Evolutionary conservation across 1,284 basidiomycete genomes (phyloP).

Genomic region (Cryptococcus sp.): DNA sequence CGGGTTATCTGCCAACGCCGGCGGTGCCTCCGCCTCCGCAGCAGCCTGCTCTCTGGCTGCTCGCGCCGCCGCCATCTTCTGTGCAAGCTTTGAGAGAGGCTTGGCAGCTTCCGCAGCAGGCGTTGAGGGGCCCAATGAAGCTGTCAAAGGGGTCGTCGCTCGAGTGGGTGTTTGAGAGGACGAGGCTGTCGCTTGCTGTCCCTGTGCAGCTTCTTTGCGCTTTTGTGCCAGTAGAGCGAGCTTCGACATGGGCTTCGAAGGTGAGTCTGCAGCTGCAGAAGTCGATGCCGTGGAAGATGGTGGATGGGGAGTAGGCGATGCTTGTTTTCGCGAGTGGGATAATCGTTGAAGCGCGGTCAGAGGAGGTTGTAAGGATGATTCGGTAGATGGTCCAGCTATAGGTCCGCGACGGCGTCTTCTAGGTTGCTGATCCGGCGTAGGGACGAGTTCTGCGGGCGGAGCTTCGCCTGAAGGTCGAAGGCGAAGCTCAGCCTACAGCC

Average conservation of each 20-base stretch:
- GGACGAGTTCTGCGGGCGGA: slow-evolving; percentile 31
- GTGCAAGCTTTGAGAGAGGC: slow-evolving; percentile 59
- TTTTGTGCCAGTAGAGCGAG: slow-evolving; percentile 67
- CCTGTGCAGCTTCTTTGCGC: slow-evolving; percentile 54
- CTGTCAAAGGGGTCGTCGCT: slow-evolving; percentile 56
- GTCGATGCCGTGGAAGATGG: slow-evolving; percentile 8
- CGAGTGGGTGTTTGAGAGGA: slow-evolving; percentile 7
- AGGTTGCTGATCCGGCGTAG: slow-evolving; percentile 40
- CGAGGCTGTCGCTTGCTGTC: slow-evolving; percentile 9
- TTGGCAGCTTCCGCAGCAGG: slow-evolving; percentile 34
- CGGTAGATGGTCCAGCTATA: slow-evolving; percentile 9
- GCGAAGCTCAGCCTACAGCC: slow-evolving; percentile 32
- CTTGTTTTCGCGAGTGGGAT: slow-evolving; percentile 55
- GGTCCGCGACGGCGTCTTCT: slow-evolving; percentile 23
- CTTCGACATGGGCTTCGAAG: slow-evolving; percentile 62
- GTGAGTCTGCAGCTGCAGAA: slow-evolving; percentile 7
- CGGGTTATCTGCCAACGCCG: slow-evolving; percentile 19
- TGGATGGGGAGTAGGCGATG: slow-evolving; percentile 20
- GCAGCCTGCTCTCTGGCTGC: slow-evolving; percentile 32
- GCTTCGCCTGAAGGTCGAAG: slow-evolving; percentile 31
- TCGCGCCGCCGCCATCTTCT: slow-evolving; percentile 55
- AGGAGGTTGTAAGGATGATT: slow-evolving; percentile 52
- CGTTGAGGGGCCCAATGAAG: slow-evolving; percentile 54
- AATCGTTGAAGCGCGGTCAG: slow-evolving; percentile 70
- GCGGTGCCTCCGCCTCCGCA: slow-evolving; percentile 12